Conservation (phyloP, 768 basidiomycete species). For the Rubroboletus satanas region DNA sequence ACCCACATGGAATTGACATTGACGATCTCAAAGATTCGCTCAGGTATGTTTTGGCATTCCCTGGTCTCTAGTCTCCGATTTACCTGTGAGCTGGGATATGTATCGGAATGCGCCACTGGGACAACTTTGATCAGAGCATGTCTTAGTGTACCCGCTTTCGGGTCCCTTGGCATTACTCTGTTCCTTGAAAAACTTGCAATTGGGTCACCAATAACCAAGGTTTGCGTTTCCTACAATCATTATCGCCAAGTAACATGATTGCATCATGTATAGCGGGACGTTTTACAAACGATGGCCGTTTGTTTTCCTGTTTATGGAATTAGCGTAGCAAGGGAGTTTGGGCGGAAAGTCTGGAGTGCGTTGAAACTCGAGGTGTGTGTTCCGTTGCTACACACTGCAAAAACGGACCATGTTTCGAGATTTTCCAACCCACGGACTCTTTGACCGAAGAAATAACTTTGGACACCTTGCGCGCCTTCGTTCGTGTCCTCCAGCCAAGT, state of each 20-base stretch:
- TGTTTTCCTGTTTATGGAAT: conserved; percentile 87
- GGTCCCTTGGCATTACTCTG: conserved; percentile 77
- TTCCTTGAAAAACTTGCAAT: conserved; percentile 90
- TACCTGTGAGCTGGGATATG: neutral
- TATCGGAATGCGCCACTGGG: neutral
- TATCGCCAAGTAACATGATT: neutral
- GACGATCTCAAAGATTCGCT: conserved; percentile 79
- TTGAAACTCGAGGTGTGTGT: conserved; percentile 78
- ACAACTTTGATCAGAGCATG: conserved; percentile 46
- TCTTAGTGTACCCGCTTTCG: conserved; percentile 76
- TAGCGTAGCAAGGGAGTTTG: conserved; percentile 52
- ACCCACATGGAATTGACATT: conserved; percentile 87
- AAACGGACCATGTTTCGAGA: conserved; percentile 41
- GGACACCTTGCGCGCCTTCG: conserved; percentile 64
- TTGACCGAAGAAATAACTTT: conserved; percentile 74
- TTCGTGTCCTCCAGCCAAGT: conserved; percentile 64
- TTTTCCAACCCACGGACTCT: conserved; percentile 86
- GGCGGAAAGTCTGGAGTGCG: conserved; percentile 83
- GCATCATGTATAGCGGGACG: conserved; percentile 64
- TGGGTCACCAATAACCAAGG: conserved; percentile 80
- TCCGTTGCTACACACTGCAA: neutral
- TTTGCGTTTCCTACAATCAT: conserved; percentile 22
- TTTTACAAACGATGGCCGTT: conserved; percentile 67
- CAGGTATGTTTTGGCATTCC: conserved; percentile 39
- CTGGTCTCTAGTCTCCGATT: neutral